Evolutionary conservation across 352 stramenopile species (phyloP).

Genomic region (Pythium plurisporium): DNA sequence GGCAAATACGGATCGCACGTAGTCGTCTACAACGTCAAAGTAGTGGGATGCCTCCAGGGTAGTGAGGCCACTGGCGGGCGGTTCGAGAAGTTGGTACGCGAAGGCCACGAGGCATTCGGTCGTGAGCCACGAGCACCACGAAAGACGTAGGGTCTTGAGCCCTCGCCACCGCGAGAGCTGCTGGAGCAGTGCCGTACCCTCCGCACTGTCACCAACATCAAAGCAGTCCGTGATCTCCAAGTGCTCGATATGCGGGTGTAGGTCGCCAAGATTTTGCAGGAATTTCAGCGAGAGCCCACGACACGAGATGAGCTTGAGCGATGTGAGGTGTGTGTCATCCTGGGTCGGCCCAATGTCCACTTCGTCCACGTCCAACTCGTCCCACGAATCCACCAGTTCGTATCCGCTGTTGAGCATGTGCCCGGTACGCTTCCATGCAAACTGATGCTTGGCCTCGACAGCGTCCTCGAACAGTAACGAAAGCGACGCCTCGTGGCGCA

Average conservation of each 20-base stretch:
- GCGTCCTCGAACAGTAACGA: constrained; percentile 33
- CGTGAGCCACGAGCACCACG: constrained; percentile 81
- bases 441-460: constrained; percentile 24
- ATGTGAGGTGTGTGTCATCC: constrained; percentile 47
- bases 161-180: constrained; percentile 45
- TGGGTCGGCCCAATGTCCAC: constrained; percentile 58
- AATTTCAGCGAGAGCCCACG: constrained; percentile 52
- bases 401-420: constrained; percentile 20
- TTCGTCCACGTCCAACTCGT: constrained; percentile 67
- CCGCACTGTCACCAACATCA: constrained; percentile 36
- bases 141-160: constrained; percentile 65
- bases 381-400: constrained; percentile 58
- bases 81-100: constrained; percentile 62
- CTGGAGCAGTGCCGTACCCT: constrained; percentile 41
- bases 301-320: constrained; percentile 68
- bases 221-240: constrained; percentile 74
- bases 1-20: constrained; percentile 54
- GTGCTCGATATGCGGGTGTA: constrained; percentile 50
- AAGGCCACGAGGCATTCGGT: constrained; percentile 71
- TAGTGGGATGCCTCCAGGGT: constrained; percentile 58
- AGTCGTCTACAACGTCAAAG: constrained; percentile 77
- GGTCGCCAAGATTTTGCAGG: constrained; percentile 28
- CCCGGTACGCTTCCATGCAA: constrained; percentile 38
- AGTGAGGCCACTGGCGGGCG: constrained; percentile 36
- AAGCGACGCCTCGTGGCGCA: constrained; percentile 55